Base-by-base conservation (phyloP, 2,329 filamentous ascomycete genomes). In the Anthostomella pinea region DNA sequence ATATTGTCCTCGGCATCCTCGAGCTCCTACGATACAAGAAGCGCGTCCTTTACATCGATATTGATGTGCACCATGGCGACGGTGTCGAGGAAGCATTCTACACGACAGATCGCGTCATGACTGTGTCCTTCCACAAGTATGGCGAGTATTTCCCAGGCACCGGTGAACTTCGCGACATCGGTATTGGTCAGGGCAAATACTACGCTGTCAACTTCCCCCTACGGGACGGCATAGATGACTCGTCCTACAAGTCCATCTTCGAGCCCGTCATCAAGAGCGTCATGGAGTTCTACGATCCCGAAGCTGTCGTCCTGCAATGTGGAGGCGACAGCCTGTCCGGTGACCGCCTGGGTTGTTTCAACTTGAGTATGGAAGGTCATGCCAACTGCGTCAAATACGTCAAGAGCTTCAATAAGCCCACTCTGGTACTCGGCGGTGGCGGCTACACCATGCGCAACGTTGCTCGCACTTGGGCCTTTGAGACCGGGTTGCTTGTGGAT, bases 391-490 rank as follows among this genome's bases (percentile, higher is more conserved):
- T 97, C 50, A 84, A 83, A 49, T 97, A 85, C 53, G 87, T 95
- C 50, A 96, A 95, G 66, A 83, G 78, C 45, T 90, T 91, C 60
- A 77, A 80, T 19, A 72, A 93, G 8, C 93, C 93, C 0, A 83
- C 94, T 3, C 75, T 98, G n/a, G 85, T 98, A 14, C 80, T 98
- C 13, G 93, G 93, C 20, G 93, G 93, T 11, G 93, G 93, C 46
- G 93, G 93, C 30, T 98, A 98, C 66, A 98, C 93, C 1, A 94
- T 95, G 64, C 84, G 93, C 46, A 98, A 98, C 50, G 93, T 98
- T 8, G 91, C 93, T 13, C 85, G 93, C 32, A 93, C 91, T 5
- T 98, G 93, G 93, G 90, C 90, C 6, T 95, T 91, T 60, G 93
- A 98, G 66, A 98, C 93, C 2, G 91, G 91, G 48, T 77, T 89